Percentiles rank a stretch among this genome's conserved stretches.
Conservation (phyloP, 2,329 filamentous ascomycete species). For the Malbranchea cinnamomea region DNA sequence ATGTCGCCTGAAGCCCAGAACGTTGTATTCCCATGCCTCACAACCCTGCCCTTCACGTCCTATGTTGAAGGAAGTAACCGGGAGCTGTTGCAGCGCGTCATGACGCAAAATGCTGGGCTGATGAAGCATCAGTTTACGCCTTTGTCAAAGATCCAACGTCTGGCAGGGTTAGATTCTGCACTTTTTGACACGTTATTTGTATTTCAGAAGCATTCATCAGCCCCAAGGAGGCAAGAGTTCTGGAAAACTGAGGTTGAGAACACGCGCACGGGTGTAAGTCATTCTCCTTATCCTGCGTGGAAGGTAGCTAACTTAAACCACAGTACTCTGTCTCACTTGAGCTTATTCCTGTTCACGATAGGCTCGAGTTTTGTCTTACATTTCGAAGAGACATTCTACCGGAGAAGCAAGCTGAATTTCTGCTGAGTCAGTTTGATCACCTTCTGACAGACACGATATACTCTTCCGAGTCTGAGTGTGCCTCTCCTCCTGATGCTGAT, state of each 20-base stretch:
- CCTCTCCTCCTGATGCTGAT: conserved; percentile 22
- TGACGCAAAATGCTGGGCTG: conserved; percentile 48
- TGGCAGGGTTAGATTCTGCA: conserved; percentile 47
- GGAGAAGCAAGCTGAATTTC: conserved; percentile 46
- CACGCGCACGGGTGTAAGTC: conserved; percentile 47
- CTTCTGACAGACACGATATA: conserved; percentile 46
- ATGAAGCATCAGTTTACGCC: conserved; percentile 58
- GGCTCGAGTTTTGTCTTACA: conserved; percentile 50
- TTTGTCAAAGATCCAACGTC: conserved; percentile 56
- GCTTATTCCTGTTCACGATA: conserved; percentile 42
- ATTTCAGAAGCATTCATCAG: conserved; percentile 49
- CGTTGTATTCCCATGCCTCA: conserved; percentile 62
- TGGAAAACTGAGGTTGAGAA: conserved; percentile 53
- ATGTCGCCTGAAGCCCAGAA: conserved; percentile 41
- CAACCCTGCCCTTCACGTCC: conserved; percentile 61
- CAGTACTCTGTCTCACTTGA: conserved; percentile 68
- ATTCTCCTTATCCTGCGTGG: background rate
- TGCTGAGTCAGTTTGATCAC: conserved; percentile 59
- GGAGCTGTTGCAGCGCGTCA: conserved; percentile 46
- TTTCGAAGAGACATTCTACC: conserved; percentile 53
- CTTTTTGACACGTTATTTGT: conserved; percentile 78
- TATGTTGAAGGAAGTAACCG: conserved; percentile 38
- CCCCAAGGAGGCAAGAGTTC: conserved; percentile 15
- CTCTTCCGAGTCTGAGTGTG: conserved; percentile 27
- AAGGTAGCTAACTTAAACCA: conserved; percentile 8